These are phyloP conservation scores for Herpetomonas samuelpessoai DNA, from an alignment of 208 protist species.

Conservation along the genomic window DNA sequence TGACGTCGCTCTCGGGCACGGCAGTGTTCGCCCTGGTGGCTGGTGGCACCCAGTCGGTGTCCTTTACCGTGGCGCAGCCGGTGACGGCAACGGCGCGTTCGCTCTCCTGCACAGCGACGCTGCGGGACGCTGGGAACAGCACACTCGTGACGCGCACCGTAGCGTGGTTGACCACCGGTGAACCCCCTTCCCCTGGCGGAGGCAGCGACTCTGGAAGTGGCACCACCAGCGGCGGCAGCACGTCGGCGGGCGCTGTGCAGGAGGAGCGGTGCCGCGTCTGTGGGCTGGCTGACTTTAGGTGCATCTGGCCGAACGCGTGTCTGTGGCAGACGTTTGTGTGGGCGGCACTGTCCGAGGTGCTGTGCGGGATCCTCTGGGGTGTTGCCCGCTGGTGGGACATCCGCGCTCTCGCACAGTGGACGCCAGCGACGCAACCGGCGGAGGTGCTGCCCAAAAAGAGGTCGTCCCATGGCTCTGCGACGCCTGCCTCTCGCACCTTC, in stretches of 20 bases:
- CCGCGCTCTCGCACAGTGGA: too few relatives aligned
- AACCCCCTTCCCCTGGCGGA: background rate
- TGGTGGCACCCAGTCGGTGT: too few relatives aligned
- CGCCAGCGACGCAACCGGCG: too few relatives aligned
- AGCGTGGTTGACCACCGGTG: slow-evolving; percentile 4
- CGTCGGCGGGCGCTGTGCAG: background rate
- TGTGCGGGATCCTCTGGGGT: slow-evolving; percentile 12
- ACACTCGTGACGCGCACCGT: slow-evolving; percentile 13
- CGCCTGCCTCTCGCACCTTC: background rate
- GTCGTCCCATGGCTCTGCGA: slow-evolving; percentile 3
- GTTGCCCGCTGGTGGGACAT: too few relatives aligned
- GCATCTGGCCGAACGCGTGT: slow-evolving; percentile 19
- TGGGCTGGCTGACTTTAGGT: slow-evolving; percentile 14
- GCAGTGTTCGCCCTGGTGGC: background rate
- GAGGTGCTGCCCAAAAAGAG: slow-evolving; percentile 8
- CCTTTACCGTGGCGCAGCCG: slow-evolving; percentile 2
- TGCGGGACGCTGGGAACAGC: slow-evolving; percentile 29
- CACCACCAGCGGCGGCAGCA: background rate
- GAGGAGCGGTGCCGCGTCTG: slow-evolving; percentile 7
- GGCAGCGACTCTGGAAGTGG: too few relatives aligned
- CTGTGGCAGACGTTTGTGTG: slow-evolving; percentile 27
- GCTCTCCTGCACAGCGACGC: slow-evolving; percentile 25
- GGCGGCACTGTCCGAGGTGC: slow-evolving; percentile 11
- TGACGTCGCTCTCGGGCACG: slow-evolving; percentile 5
- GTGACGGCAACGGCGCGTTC: background rate